Percentiles rank a stretch among this genome's conserved stretches.
Evolutionary conservation across 78 protist species (phyloP).

Genomic region (Dictyostelium capitatum): DNA sequence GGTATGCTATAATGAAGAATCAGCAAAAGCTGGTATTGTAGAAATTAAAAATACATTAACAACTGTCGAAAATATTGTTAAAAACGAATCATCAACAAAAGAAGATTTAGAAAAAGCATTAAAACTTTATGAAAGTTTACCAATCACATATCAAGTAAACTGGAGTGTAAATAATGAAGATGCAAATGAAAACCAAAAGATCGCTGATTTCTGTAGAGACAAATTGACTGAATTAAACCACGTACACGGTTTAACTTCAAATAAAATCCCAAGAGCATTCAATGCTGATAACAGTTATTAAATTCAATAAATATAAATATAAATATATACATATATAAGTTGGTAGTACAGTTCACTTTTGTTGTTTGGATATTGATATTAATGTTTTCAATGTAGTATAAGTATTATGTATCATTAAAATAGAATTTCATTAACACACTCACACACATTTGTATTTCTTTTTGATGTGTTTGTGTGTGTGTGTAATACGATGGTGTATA

Average conservation of each 20-base stretch:
- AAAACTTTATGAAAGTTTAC: slow-evolving; percentile 50
- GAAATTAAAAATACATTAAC: slow-evolving; percentile 14
- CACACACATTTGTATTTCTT: background rate
- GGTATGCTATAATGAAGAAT: slow-evolving; percentile 9
- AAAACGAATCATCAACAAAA: background rate
- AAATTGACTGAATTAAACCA: slow-evolving; percentile 66
- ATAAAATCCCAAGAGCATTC: slow-evolving; percentile 79
- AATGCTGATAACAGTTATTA: slow-evolving; percentile 72
- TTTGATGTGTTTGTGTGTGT: too few species aligned
- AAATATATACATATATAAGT: too few species aligned
- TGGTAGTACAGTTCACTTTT: too few species aligned
- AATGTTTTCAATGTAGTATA: too few species aligned
- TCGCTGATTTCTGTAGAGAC: slow-evolving; percentile 80
- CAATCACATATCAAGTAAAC: slow-evolving; percentile 67
- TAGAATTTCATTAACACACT: background rate
- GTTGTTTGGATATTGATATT: too few species aligned
- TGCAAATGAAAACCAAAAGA: slow-evolving; percentile 58
- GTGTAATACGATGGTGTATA: too few species aligned
- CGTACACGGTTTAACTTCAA: slow-evolving; percentile 22
- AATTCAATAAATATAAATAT: background rate
- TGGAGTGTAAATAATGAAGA: slow-evolving; percentile 52
- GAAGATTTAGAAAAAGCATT: slow-evolving; percentile 27
- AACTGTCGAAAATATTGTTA: slow-evolving; percentile 5
- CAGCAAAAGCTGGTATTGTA: slow-evolving; percentile 1
- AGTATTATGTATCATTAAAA: background rate